phyloP scores from a whole-genome alignment of 78 protist species.

The Cavenderia fasciculata region DNA sequence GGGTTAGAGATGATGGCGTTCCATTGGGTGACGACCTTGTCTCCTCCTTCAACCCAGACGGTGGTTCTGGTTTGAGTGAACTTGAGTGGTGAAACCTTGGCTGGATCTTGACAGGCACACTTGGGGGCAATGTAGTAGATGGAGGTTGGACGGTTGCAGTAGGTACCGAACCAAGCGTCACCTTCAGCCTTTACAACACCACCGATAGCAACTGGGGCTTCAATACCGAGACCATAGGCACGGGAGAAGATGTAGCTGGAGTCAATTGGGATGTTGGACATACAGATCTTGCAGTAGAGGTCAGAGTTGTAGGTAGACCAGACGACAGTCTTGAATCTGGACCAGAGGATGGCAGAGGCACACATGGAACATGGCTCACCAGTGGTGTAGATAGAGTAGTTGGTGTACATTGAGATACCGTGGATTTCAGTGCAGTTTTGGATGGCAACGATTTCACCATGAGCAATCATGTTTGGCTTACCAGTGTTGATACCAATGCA shows the following conservation, averaged over 20 bases:
- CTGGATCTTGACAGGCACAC: conserved; percentile 45
- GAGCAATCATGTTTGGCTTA: conserved; percentile 58
- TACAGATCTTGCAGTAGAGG: conserved; percentile 35
- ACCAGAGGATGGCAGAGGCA: conserved; percentile 45
- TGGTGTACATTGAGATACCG: conserved; percentile 9
- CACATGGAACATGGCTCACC: conserved; percentile 80
- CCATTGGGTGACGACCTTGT: conserved; percentile 32
- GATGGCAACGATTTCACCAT: conserved; percentile 70
- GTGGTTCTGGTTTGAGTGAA: conserved; percentile 5
- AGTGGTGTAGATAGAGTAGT: conserved; percentile 39
- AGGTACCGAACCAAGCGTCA: conserved; percentile 47
- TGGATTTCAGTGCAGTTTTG: conserved; percentile 47
- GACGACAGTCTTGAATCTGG: conserved; percentile 38
- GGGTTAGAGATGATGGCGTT: conserved; percentile 17
- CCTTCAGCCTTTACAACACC: conserved; percentile 29
- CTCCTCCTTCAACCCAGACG: too few species aligned
- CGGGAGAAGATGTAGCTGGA: conserved; percentile 21
- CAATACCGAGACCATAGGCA: conserved; percentile 24
- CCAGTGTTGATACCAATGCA: conserved; percentile 70
- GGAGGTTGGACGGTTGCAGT: conserved; percentile 31
- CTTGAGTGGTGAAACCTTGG: background rate
- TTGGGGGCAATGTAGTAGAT: conserved; percentile 51
- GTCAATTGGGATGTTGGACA: conserved; percentile 67
- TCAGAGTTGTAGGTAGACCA: conserved; percentile 39
- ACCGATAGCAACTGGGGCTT: conserved; percentile 17